Percentiles rank a stretch among this genome's conserved stretches.
Evolutionary conservation across 2,329 filamentous ascomycete species (phyloP).

Genomic region (Chalaropsis thielavioides): DNA sequence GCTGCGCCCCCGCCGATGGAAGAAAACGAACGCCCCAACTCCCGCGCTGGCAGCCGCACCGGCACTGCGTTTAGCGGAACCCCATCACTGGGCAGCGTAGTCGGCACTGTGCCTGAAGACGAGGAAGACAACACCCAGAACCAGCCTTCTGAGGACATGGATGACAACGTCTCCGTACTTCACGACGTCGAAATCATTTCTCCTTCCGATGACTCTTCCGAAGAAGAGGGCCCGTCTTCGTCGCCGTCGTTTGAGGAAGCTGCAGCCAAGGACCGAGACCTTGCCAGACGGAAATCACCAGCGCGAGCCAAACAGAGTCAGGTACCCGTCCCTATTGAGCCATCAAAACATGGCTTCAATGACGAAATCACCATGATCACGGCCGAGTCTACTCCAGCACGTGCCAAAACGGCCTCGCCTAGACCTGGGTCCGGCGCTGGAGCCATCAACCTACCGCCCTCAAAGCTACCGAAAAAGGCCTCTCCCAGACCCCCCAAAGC

Average conservation of each 20-base stretch:
- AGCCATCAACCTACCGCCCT: slow-evolving; percentile 10
- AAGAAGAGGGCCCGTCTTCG: not conserved
- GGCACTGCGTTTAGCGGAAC: not conserved
- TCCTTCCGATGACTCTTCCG: slow-evolving; percentile 28
- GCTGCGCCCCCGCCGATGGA: not conserved
- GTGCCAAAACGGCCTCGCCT: slow-evolving; percentile 11
- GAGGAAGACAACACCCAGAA: slow-evolving; percentile 49
- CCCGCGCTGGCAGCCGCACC: slow-evolving; percentile 56
- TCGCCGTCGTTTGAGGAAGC: not conserved
- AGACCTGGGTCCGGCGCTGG: slow-evolving; percentile 3
- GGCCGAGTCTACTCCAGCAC: not conserved
- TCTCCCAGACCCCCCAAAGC: slow-evolving; percentile 10
- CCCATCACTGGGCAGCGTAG: slow-evolving; percentile 34
- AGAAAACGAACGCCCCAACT: slow-evolving; percentile 12
- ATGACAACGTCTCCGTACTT: slow-evolving; percentile 20
- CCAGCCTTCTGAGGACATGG: slow-evolving; percentile 12
- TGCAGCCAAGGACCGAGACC: not conserved
- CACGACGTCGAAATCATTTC: not conserved
- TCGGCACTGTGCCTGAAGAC: slow-evolving; percentile 54
- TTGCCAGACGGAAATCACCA: not conserved
- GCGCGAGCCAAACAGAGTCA: not conserved
- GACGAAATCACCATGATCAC: not conserved
- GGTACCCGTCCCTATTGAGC: slow-evolving; percentile 8
- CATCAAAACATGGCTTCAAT: not conserved
- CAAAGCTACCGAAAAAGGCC: slow-evolving; percentile 15